Conservation (phyloP, 352 stramenopile species). For the Nothophytophthora sp. region DNA sequence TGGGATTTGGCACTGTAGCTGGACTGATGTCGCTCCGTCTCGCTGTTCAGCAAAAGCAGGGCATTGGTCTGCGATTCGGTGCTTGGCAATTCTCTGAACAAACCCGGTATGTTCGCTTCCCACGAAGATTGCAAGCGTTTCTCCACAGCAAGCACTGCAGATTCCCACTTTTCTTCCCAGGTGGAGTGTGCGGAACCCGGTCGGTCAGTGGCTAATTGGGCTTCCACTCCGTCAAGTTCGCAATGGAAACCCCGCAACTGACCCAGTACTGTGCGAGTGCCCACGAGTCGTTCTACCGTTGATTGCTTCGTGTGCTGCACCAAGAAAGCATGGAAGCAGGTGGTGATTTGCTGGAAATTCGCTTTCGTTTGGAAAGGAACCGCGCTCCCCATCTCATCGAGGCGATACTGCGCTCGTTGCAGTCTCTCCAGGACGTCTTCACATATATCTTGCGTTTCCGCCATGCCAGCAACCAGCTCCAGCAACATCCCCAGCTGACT, state of each 20-base stretch:
- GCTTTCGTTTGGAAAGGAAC: neutral
- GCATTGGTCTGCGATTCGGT: conserved; percentile 3
- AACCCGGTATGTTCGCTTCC: conserved; percentile 6
- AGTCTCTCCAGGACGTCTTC: conserved; percentile 12
- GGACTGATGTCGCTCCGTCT: conserved; percentile 5
- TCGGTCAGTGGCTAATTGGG: neutral
- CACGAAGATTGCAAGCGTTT: conserved; percentile 1
- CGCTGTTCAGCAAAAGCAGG: conserved; percentile 8
- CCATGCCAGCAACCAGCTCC: conserved; percentile 5
- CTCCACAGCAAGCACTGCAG: neutral
- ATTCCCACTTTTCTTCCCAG: conserved; percentile 4
- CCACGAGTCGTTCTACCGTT: conserved; percentile 11
- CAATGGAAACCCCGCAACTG: conserved; percentile 2
- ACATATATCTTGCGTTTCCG: conserved; percentile 11
- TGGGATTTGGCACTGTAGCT: conserved; percentile 6
- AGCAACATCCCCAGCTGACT: conserved; percentile 1
- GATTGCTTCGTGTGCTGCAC: conserved; percentile 8
- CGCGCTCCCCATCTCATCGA: conserved; percentile 1
- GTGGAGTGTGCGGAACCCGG: neutral
- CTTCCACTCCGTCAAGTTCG: conserved; percentile 4
- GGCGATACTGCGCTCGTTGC: neutral
- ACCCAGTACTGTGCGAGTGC: conserved; percentile 10
- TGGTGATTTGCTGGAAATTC: neutral
- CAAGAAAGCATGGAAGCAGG: conserved; percentile 12
- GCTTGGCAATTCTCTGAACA: conserved; percentile 7